phyloP scores from a whole-genome alignment of 1,284 basidiomycete genomes.

The Leccinum insolens region DNA sequence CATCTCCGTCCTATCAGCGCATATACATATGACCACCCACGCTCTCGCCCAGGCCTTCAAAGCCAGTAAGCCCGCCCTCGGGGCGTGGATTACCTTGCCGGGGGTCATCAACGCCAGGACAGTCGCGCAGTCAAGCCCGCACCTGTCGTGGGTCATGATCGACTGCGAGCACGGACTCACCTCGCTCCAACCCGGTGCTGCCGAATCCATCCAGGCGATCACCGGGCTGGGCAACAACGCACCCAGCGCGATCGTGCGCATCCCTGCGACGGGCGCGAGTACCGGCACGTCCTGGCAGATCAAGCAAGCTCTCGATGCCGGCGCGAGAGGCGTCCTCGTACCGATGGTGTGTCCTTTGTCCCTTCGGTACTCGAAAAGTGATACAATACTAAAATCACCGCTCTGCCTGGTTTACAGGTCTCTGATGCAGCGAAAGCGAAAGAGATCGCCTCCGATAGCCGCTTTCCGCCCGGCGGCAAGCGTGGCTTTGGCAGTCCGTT shows the following conservation, averaged over 20 bases:
- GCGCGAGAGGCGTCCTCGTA: constrained; percentile 62
- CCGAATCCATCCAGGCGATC: constrained; percentile 57
- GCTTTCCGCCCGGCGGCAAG: constrained; percentile 58
- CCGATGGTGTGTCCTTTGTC: constrained; percentile 52
- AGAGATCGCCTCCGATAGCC: constrained; percentile 55
- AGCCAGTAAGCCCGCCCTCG: constrained; percentile 60
- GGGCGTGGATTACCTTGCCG: constrained; percentile 69
- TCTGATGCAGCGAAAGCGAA: constrained; percentile 58
- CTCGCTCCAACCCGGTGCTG: constrained; percentile 53
- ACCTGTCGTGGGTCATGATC: constrained; percentile 62
- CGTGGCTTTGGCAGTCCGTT: constrained; percentile 67
- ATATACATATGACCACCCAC: constrained; percentile 40
- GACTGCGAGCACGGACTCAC: constrained; percentile 70
- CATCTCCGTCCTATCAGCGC: not conserved
- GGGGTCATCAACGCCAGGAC: constrained; percentile 57
- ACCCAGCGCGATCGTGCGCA: constrained; percentile 58
- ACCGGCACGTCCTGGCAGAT: constrained; percentile 65
- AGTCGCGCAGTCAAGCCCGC: constrained; percentile 54
- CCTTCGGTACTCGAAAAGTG: not conserved
- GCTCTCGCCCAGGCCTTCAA: constrained; percentile 52
- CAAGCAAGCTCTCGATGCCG: constrained; percentile 67
- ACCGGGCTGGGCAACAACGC: constrained; percentile 42
- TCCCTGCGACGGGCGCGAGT: constrained; percentile 61
- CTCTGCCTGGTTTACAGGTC: constrained; percentile 39
- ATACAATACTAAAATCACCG: not conserved